These are phyloP conservation scores for Davidsoniella neocaledoniae DNA, from an alignment of 2,329 filamentous ascomycete genomes.

Conservation along the genomic window DNA sequence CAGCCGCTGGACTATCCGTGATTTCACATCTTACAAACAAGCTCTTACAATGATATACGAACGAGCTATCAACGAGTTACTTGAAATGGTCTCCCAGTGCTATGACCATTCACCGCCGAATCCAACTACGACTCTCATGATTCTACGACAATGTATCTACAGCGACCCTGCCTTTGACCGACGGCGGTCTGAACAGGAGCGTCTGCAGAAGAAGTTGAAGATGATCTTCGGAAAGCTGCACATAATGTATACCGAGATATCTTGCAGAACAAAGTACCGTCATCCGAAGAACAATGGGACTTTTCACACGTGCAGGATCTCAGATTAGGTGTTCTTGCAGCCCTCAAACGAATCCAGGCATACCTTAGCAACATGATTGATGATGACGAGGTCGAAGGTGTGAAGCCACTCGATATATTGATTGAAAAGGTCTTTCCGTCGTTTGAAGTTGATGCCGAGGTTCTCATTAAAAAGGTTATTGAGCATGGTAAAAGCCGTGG, in stretches of 20 bases:
- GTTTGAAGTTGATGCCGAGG: conserved; percentile 77
- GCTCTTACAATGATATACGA: conserved; percentile 63
- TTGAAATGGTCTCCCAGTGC: conserved; percentile 69
- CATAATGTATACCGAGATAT: conserved; percentile 57
- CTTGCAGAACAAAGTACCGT: conserved; percentile 64
- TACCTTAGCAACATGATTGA: conserved; percentile 52
- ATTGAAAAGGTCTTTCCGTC: conserved; percentile 73
- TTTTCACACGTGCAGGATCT: conserved; percentile 82
- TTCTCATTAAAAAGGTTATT: conserved; percentile 69
- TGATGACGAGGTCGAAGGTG: conserved; percentile 65
- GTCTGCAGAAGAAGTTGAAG: conserved; percentile 4
- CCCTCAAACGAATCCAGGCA: conserved; percentile 81
- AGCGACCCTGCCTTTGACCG: conserved; percentile 60
- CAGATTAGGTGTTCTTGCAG: conserved; percentile 67
- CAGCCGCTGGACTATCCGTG: conserved; percentile 50
- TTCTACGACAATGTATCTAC: conserved; percentile 70
- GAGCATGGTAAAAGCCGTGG: conserved; percentile 50
- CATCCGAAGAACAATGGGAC: conserved; percentile 70
- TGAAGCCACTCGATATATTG: conserved; percentile 48
- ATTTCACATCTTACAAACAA: conserved; percentile 56
- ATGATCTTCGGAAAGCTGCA: conserved; percentile 6
- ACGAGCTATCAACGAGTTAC: conserved; percentile 69
- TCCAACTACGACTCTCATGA: conserved; percentile 60
- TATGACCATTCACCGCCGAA: conserved; percentile 79
- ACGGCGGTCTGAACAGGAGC: conserved; percentile 47